These are phyloP conservation scores for Penicillium bialowiezense DNA, from an alignment of 495 filamentous ascomycete species.

Conservation along the genomic window DNA sequence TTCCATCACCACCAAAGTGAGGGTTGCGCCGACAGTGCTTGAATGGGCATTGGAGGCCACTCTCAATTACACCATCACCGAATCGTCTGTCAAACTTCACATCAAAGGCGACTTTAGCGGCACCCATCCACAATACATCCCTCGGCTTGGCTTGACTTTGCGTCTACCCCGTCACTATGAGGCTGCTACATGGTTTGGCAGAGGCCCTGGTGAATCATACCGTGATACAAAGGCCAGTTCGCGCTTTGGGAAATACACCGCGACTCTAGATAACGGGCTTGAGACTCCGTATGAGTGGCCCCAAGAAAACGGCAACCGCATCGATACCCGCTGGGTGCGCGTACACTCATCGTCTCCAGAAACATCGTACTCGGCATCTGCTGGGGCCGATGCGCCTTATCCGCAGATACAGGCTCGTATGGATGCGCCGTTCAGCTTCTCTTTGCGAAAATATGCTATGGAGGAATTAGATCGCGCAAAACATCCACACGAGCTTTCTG, in stretches of 20 bases:
- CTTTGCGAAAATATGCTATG: slow-evolving; percentile 47
- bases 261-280: slow-evolving; percentile 40
- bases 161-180: slow-evolving; percentile 36
- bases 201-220: slow-evolving; percentile 62
- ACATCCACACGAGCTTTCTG: slow-evolving; percentile 58
- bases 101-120: slow-evolving; percentile 42
- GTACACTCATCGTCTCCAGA: slow-evolving; percentile 29
- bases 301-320: slow-evolving; percentile 63
- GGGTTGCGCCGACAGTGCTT: slow-evolving; percentile 52
- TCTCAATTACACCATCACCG: slow-evolving; percentile 44
- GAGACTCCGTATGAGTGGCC: slow-evolving; percentile 60
- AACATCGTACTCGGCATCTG: neutral
- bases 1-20: slow-evolving; percentile 9
- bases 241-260: slow-evolving; percentile 47
- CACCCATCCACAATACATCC: slow-evolving; percentile 53
- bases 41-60: slow-evolving; percentile 51
- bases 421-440: slow-evolving; percentile 50
- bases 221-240: slow-evolving; percentile 58
- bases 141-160: slow-evolving; percentile 55
- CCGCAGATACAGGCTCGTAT: slow-evolving; percentile 33
- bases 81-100: slow-evolving; percentile 37
- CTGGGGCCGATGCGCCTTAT: slow-evolving; percentile 28
- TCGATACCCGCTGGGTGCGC: slow-evolving; percentile 57
- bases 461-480: slow-evolving; percentile 51
- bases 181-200: slow-evolving; percentile 54